These are phyloP conservation scores for Kodamaea nitidulidarum DNA, from an alignment of 805 yeast genomes.

Conservation along the genomic window DNA sequence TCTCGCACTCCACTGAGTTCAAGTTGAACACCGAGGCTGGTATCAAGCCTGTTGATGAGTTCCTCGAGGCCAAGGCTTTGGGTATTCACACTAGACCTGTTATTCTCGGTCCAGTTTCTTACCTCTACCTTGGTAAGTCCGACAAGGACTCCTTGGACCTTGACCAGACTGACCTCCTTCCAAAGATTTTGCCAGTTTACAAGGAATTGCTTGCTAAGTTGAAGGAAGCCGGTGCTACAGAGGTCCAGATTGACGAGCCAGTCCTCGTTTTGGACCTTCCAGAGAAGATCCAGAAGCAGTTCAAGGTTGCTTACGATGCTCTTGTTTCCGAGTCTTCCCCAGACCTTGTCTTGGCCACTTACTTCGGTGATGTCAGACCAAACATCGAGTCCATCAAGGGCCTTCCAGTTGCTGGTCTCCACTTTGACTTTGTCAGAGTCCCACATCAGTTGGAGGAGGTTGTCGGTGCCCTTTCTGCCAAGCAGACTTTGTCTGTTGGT, in stretches of 20 bases:
- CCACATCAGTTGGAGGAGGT: conserved; percentile 94
- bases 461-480: conserved; percentile 55
- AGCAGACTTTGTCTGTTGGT: conserved; percentile 91
- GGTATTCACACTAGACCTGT: conserved; percentile 99
- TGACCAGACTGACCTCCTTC: conserved; percentile 86
- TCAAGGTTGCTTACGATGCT: conserved; percentile 80
- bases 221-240: conserved; percentile 89
- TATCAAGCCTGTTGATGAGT: conserved; percentile 95
- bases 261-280: conserved; percentile 90
- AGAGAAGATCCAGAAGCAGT: conserved; percentile 76
- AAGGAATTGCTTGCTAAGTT: conserved; percentile 83
- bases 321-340: conserved; percentile 63
- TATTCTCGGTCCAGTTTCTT: conserved; percentile 93
- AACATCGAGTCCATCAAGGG: conserved; percentile 85
- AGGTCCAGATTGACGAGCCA: conserved; percentile 98
- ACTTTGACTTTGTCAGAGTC: conserved; percentile 92
- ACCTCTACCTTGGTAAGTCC: conserved; percentile 92
- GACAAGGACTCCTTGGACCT: conserved; percentile 96
- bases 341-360: conserved; percentile 79
- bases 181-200: conserved; percentile 90
- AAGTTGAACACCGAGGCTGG: conserved; percentile 74
- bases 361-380: conserved; percentile 98
- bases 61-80: conserved; percentile 92
- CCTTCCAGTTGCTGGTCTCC: conserved; percentile 92
- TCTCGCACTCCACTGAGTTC: conserved; percentile 91